Base-by-base conservation (phyloP, 345 rosid genomes). In the Gossypium turneri region DNA sequence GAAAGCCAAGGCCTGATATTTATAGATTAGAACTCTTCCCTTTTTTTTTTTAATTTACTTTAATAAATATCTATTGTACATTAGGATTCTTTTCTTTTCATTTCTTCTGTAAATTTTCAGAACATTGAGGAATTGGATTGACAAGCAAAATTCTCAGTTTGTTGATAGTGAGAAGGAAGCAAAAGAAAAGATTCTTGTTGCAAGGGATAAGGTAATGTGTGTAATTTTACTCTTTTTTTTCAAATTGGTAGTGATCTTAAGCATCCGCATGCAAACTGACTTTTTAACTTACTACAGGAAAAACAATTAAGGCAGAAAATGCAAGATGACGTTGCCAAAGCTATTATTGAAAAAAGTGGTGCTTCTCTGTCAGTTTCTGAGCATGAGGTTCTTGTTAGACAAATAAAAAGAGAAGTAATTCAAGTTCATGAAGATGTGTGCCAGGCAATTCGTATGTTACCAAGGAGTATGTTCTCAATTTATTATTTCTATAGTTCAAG, bases 241-340 rank as follows among this genome's bases (percentile, higher is more conserved):
- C 20, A 27, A 6, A 51, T 59, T 61, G 22, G 48, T 56, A 19
- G 48, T 56, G 24, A 38, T 75, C 22, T 66, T 20, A 43, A 41
- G 64, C 17, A 8, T 52, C 29, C 56, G 34, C 3, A 43, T 38
- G 61, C 22, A 15, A 55, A 51, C 38, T 74, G 38, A 70, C 9
- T 43, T 47, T 47, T 47, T 17, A 61, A 27, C 56, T 47, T 61
- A 60, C 25, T 71, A 11, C 84, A 92, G 98, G 90, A 88, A 75
- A 92, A 86, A 81, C 81, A 58, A 16, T 73, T 90, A 74, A 87
- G 82, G 77, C 81, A 81, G 83, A 83, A 90, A 78, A 57, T 87
- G 74, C 81, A 78, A 55, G 85, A 82, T 84, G 91, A 88, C 82
- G 69, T 85, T 76, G 90, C 88, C 38, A 88, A 84, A 87, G 87